A percentile compares a stretch with the other conserved stretches of the same genome.
These are phyloP conservation scores for Pseudopediastrum boryanum DNA, from an alignment of 139 green algal species.

Conservation along the genomic window DNA sequence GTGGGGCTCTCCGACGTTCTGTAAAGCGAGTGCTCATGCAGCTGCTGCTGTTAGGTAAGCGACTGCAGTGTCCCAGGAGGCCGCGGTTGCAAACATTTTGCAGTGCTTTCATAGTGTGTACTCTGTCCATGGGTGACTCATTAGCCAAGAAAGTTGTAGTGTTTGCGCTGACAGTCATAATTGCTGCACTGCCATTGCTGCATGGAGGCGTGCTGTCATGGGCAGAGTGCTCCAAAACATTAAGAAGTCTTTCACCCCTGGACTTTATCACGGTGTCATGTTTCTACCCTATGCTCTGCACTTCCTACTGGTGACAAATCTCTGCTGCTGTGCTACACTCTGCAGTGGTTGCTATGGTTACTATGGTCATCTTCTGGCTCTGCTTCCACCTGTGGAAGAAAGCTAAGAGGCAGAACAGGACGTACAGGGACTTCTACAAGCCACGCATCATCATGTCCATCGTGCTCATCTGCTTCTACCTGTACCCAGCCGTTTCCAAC, in stretches of 20 bases:
- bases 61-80: background rate
- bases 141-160: too few species aligned
- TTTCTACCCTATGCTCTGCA: too few species aligned
- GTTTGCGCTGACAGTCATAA: too few species aligned
- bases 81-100: too few species aligned
- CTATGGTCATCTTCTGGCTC: background rate
- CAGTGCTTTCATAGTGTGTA: too few species aligned
- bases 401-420: background rate
- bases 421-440: background rate
- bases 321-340: background rate
- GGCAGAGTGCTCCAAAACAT: too few species aligned
- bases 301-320: too few species aligned
- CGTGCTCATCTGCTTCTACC: slow-evolving; percentile 17
- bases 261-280: too few species aligned
- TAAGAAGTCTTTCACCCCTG: too few species aligned
- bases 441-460: slow-evolving; percentile 14
- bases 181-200: too few species aligned
- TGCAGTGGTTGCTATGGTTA: slow-evolving; percentile 1
- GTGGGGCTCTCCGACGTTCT: background rate
- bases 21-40: slow-evolving; percentile 13
- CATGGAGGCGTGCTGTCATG: too few species aligned
- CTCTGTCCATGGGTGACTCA: too few species aligned
- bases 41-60: slow-evolving; percentile 32
- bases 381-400: background rate
- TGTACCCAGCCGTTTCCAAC: slow-evolving; percentile 11